Conservation (phyloP, 2,329 filamentous ascomycete species). For the Thermoascus crustaceus region DNA sequence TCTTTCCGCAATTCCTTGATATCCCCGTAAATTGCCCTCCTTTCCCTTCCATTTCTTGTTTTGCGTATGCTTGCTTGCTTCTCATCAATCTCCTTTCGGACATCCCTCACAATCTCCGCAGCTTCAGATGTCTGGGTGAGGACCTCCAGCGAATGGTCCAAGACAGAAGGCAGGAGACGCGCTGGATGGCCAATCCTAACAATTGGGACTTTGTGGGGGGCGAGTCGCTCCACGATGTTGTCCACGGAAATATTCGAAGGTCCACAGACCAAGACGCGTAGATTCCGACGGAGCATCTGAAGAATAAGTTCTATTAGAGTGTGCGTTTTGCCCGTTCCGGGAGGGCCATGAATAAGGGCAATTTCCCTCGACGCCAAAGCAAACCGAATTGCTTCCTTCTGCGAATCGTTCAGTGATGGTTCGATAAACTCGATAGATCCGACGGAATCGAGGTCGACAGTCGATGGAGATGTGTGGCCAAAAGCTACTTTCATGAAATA, state of each 20-base stretch:
- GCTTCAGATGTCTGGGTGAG: conserved; percentile 86
- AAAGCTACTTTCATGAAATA: conserved; percentile 54
- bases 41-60: conserved; percentile 70
- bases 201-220: conserved; percentile 76
- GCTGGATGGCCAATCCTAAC: conserved; percentile 89
- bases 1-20: conserved; percentile 80
- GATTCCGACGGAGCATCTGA: conserved; percentile 68
- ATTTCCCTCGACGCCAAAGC: conserved; percentile 74
- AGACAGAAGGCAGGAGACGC: conserved; percentile 74
- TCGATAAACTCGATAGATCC: conserved; percentile 47
- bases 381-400: conserved; percentile 63
- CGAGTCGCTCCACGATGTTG: conserved; percentile 90
- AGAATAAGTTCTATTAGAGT: conserved; percentile 91
- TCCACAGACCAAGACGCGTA: conserved; percentile 82
- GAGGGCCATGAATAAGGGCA: conserved; percentile 86
- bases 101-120: conserved; percentile 78
- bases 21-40: conserved; percentile 73
- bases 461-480: conserved; percentile 48
- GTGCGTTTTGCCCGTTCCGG: conserved; percentile 94
- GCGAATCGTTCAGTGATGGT: conserved; percentile 51
- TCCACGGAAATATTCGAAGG: conserved; percentile 96
- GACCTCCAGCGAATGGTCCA: conserved; percentile 84
- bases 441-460: conserved; percentile 38
- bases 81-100: conserved; percentile 84
- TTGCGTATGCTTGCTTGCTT: conserved; percentile 86